phyloP scores from a whole-genome alignment of 768 basidiomycete species.

The Aureoboletus auriporus region DNA sequence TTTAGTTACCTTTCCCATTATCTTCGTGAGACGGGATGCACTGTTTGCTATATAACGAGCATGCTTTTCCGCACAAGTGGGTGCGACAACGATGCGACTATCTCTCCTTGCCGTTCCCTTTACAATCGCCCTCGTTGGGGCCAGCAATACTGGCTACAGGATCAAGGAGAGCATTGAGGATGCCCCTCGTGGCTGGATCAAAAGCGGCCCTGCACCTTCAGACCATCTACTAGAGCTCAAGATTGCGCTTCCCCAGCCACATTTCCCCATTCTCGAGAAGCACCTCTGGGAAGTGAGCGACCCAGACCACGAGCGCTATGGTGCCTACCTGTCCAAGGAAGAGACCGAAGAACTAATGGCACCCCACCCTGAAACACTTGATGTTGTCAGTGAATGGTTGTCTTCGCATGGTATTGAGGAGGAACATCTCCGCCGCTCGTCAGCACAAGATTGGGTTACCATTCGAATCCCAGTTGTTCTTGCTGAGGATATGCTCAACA shows the following conservation, averaged over 20 bases:
- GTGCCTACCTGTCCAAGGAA: constrained; percentile 56
- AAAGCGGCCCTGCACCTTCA: constrained; percentile 39
- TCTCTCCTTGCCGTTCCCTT: constrained; percentile 12
- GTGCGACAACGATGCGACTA: constrained; percentile 8
- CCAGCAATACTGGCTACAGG: constrained; percentile 19
- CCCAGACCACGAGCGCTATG: constrained; percentile 51
- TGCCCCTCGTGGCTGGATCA: constrained; percentile 48
- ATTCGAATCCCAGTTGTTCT: constrained; percentile 52
- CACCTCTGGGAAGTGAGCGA: constrained; percentile 57
- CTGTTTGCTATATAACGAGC: constrained; percentile 9
- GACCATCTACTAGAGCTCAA: constrained; percentile 50
- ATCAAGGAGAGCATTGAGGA: constrained; percentile 48
- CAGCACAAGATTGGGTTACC: constrained; percentile 68
- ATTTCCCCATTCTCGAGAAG: constrained; percentile 47
- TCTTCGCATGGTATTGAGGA: constrained; percentile 49
- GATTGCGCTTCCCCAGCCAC: constrained; percentile 52
- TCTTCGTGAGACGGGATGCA: too few species aligned
- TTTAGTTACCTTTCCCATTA: too few species aligned
- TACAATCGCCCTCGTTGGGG: constrained; percentile 9
- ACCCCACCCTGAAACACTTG: constrained; percentile 50
- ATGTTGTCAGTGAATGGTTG: constrained; percentile 60
- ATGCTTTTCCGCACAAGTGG: not conserved
- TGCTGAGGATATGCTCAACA: constrained; percentile 69
- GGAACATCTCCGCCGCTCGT: constrained; percentile 47
- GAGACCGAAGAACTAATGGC: constrained; percentile 61